Base-by-base conservation (phyloP, 176 grass and related monocot genomes). In the Eremochloa ophiuroides region DNA sequence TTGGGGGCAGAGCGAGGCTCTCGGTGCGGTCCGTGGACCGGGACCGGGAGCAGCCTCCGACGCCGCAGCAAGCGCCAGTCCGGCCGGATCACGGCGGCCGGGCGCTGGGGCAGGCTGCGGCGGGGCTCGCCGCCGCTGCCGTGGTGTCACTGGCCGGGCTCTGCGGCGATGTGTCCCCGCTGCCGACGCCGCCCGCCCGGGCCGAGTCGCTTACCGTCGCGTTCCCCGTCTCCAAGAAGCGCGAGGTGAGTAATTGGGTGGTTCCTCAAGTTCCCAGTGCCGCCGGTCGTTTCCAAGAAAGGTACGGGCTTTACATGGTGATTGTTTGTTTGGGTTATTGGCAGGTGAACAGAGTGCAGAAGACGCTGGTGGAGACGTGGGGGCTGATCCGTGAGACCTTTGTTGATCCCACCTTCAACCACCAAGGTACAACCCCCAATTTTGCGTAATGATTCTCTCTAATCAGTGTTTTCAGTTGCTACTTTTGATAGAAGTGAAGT, bases 401-500 rank as follows among this genome's bases (percentile, higher is more conserved):
- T 59, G 66, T 98, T 5, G 95, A 98, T 79, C 95, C 95, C 14
- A 98, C 95, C 27, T 98, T 98, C 85, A 98, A 98, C 61, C 95
- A 98, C 88, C 95, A 98, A 94, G 95, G 92, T 98, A 81, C 37
- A 33, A 0, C 10, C 23, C n/a, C 23, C 6, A 46, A 20, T 75
- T 74, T 35, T 25, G 23, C 8, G 3, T 40, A 40, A 55, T 26
- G 34, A 7, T 18, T 65, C 4, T 4, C 5, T 27, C 14, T 1
- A 0, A 50, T 47, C 17, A 42, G 6, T 27, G n/a, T 11, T 70
- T 35, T 23, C 4, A 77, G 29, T 40, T 63, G 28, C 1, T 13
- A 42, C 30, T 31, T 71, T 56, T 13, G 26, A 34, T 72, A 28
- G 25, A 80, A 67, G 7, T 62, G 14, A 31, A 29, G 33, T 71